Evolutionary conservation across 805 yeast genomes (phyloP).

Genomic region (Metschnikowia matae): DNA sequence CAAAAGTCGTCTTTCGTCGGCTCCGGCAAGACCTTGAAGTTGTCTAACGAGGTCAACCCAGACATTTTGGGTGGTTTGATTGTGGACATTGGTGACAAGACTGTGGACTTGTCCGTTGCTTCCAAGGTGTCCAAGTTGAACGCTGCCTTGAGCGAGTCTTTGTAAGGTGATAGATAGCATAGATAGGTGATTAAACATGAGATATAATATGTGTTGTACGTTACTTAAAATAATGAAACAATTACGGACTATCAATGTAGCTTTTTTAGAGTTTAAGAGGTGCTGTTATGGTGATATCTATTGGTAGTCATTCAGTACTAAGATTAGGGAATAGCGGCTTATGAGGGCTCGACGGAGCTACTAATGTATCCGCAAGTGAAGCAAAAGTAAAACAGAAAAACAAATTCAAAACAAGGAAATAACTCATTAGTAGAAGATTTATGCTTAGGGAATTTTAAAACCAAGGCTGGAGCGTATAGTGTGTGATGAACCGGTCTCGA

Average conservation of each 20-base stretch:
- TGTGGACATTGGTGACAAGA: conserved; percentile 94
- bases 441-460: background rate
- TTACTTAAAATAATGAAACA: background rate
- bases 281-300: no score
- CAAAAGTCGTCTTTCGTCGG: conserved; percentile 79
- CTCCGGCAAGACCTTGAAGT: conserved; percentile 76
- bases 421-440: background rate
- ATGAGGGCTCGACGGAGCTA: background rate
- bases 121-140: conserved; percentile 84
- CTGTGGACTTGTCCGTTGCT: conserved; percentile 88
- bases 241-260: background rate
- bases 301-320: no score
- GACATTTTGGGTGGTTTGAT: conserved; percentile 93
- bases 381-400: no score
- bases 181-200: conserved; percentile 2
- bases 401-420: no score
- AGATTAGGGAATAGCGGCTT: background rate
- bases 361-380: no score
- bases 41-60: conserved; percentile 79
- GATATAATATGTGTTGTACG: background rate
- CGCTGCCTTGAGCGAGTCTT: conserved; percentile 80
- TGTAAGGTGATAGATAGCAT: conserved; percentile 41
- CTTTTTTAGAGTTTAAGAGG: no score
- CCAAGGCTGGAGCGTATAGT: background rate
- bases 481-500: background rate